Evolutionary conservation across 2,329 filamentous ascomycete species (phyloP).

Genomic region (Penicillium sp.): DNA sequence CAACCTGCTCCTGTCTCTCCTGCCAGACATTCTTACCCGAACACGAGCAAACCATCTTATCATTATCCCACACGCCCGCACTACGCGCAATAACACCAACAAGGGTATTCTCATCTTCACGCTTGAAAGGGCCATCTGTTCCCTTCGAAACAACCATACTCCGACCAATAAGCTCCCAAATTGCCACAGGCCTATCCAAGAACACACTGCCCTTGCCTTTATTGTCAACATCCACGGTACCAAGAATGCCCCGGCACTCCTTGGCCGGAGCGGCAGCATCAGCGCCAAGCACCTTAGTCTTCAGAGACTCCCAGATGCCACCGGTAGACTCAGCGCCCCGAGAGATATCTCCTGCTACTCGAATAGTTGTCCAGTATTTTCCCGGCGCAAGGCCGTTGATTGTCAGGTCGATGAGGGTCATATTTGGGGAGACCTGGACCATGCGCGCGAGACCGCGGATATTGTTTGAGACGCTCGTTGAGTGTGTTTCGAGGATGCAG

Average conservation of each 20-base stretch:
- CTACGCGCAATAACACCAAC: conserved; percentile 93
- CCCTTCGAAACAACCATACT: conserved; percentile 82
- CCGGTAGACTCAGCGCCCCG: conserved; percentile 80
- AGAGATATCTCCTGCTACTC: conserved; percentile 83
- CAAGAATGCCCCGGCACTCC: conserved; percentile 64
- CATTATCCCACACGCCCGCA: conserved; percentile 98
- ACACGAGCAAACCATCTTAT: conserved; percentile 97
- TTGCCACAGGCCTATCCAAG: conserved; percentile 75
- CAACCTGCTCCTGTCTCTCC: conserved; percentile 84
- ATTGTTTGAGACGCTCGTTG: conserved; percentile 59
- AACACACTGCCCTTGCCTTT: conserved; percentile 78
- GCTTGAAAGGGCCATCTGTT: conserved; percentile 58
- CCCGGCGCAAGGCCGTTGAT: conserved; percentile 79
- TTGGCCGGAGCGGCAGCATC: conserved; percentile 24
- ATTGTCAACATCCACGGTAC: conserved; percentile 70
- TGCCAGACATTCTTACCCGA: conserved; percentile 98
- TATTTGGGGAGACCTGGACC: conserved; percentile 78
- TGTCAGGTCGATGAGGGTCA: conserved; percentile 84
- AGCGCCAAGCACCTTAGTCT: conserved; percentile 42
- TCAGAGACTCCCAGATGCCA: conserved; percentile 69
- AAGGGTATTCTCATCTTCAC: conserved; percentile 79
- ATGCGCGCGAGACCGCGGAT: conserved; percentile 88
- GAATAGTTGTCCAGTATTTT: conserved; percentile 78
- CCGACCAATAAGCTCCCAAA: conserved; percentile 95
- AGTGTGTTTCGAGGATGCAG: conserved; percentile 89